Evolutionary conservation across 345 rosid genomes (phyloP), one percentile per base, ranked within the genome.

Genomic region (Populus pruinosa): DNA sequence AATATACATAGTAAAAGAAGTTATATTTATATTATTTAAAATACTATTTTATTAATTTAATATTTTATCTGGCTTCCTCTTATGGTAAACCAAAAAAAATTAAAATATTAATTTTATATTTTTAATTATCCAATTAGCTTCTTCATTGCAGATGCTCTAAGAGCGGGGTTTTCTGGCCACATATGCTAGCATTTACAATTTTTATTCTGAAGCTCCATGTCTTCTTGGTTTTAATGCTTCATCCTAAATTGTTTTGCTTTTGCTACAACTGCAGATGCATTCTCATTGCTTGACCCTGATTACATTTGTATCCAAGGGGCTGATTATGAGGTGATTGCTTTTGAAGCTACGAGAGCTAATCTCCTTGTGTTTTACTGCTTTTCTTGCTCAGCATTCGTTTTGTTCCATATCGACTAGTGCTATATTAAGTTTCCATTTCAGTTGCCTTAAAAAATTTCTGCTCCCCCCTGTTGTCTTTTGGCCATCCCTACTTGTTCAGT

Each of bases 301-400:
- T 88, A 85, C 76, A 85, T 89, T 81, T 88, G 86, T 65, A 70
- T 91, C 62, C 92, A 89, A 79, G 95, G 93, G 61, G 80, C 88
- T 70, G 93, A 91, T 81, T 89, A 88, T 80, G 95, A 89, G 95
- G 93, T 89, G 74, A 84, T 77, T 53, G 23, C 73, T 55, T 77
- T 29, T 43, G 49, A 55, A 56, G 62, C 62, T 1, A 10, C 10
- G 25, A 8, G 27, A 21, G 62, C 43, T 8, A 38, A 9, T n/a
- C 23, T 23, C 10, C 62, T 56, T 23, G 6, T 8, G 27, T 56
- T 56, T n/a, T 56, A 56, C 62, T 56, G 27, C 12, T 56, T 56
- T 56, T 64, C 68, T 64, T 64, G 68, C 8, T 31, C n/a, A 12
- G 39, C 68, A 27, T 16, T 18, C 4, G 31, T 64, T 29, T 27